Conservation (phyloP, 1,284 basidiomycete species). For the Pseudozyma sp. region DNA sequence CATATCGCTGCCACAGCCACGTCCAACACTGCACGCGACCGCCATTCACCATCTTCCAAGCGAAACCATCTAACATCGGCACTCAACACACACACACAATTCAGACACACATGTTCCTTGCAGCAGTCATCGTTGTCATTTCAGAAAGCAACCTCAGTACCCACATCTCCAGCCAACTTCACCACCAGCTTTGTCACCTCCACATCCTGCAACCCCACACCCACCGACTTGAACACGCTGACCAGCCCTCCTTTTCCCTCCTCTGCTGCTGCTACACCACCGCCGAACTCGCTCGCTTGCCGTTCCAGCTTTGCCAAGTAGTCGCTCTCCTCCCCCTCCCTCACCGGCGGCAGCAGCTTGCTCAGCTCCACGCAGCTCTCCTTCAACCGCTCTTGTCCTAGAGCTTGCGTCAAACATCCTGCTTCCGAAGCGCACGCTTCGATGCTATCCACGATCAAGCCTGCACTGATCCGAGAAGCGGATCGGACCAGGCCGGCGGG, state of each 20-base stretch:
- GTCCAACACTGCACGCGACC: slow-evolving; percentile 2
- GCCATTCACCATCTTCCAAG: neutral
- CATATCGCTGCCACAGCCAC: neutral
- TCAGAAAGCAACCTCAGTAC: slow-evolving; percentile 5
- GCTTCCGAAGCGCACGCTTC: slow-evolving; percentile 28
- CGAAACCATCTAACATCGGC: too few relatives aligned
- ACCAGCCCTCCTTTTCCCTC: neutral
- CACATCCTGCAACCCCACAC: slow-evolving; percentile 41
- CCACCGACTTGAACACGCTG: slow-evolving; percentile 39
- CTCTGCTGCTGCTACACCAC: too few relatives aligned
- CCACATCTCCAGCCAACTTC: slow-evolving; percentile 1
- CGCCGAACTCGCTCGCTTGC: too few relatives aligned
- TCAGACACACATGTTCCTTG: neutral
- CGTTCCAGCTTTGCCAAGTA: neutral
- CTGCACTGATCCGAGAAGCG: neutral
- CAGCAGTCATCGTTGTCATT: too few relatives aligned
- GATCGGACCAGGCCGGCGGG: neutral
- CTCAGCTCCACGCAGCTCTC: slow-evolving; percentile 1
- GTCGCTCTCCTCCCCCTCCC: neutral
- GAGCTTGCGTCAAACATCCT: slow-evolving; percentile 27
- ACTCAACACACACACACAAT: neutral
- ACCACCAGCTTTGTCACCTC: slow-evolving; percentile 33
- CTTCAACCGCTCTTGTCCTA: neutral
- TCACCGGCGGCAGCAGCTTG: neutral
- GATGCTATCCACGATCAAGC: slow-evolving; percentile 24